These are phyloP conservation scores for Irpex sp. DNA, from an alignment of 1,284 basidiomycete species.

Conservation along the genomic window DNA sequence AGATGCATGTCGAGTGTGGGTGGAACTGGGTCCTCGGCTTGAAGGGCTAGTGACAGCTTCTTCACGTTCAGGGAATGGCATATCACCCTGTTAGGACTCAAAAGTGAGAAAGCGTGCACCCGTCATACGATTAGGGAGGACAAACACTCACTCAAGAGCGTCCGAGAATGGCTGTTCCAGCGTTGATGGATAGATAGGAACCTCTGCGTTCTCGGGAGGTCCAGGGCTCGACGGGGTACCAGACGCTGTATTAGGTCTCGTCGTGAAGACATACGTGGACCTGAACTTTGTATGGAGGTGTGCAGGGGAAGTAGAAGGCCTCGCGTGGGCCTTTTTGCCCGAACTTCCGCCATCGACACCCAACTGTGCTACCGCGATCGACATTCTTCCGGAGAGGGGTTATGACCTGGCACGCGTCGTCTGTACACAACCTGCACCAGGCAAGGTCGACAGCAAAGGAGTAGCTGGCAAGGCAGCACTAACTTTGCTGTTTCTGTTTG, in stretches of 20 bases:
- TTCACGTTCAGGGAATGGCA: conserved; percentile 22
- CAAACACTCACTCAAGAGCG: conserved; percentile 16
- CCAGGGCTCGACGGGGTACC: background rate
- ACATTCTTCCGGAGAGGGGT: background rate
- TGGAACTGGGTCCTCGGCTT: conserved; percentile 14
- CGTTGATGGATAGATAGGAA: conserved; percentile 5
- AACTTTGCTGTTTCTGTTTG: no score
- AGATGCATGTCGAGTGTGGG: conserved; percentile 15
- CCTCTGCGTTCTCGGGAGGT: background rate
- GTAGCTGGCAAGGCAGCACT: background rate
- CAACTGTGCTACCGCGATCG: background rate
- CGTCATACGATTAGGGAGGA: background rate
- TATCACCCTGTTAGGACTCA: conserved; percentile 16
- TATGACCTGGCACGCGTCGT: background rate
- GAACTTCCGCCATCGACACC: background rate
- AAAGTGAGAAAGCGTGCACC: conserved; percentile 1
- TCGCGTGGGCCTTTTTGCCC: background rate
- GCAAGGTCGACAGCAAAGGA: background rate
- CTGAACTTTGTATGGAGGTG: background rate
- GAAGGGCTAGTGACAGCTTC: conserved; percentile 8
- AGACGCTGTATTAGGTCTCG: background rate
- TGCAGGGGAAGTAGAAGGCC: background rate
- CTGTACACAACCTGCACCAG: background rate
- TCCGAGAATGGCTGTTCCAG: conserved; percentile 24
- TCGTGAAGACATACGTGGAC: background rate